Base-by-base conservation (phyloP, 106 monocot species). In the Dendrobium catenatum region DNA sequence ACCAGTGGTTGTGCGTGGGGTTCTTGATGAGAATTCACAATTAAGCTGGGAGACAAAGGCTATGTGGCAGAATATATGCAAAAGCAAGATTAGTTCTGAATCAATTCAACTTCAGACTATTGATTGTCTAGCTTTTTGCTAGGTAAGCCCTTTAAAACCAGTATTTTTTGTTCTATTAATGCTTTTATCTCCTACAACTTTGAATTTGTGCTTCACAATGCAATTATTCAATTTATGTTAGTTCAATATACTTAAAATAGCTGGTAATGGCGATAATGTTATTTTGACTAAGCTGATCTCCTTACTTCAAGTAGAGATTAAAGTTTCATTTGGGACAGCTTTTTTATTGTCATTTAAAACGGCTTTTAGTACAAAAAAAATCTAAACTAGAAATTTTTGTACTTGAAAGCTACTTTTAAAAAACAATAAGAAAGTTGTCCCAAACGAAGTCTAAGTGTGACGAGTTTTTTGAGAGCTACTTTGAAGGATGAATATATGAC, bases 31-130 rank as follows among this genome's bases (percentile, higher is more conserved):
- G 33, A 81, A 72, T 37, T 85, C 89, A 31, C 68, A 75, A n/a
- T 83, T 91, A 85, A 89, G 86, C 64, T 94, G 94, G 94, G 86
- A 90, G 54, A 91, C 91, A 54, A 73, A 55, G 79, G 80, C 80
- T 16, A 88, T 94, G 88, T 94, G 84, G 85, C 75, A 80, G 55
- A 49, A 85, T 31, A 66, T 91, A 55, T 59, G 80, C 24, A 55
- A 66, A 77, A 84, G 54, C 46, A 80, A 84, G 37, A 40, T 42
- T 81, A 48, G 79, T 72, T 67, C 76, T 33, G 78, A 89, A 64
- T 22, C 73, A 40, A 19, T 16, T 29, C 40, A 29, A 8, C 48
- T 94, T 13, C 82, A 89, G 81, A 89, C 88, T 16, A 85, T 91
- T 46, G 94, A 94, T 76, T 94, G 94, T 77, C 47, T 94, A 11